A percentile compares a stretch with the other conserved stretches of the same genome.
Evolutionary conservation across 441 rosid genomes (phyloP).

Genomic region (Gossypium davidsonii): DNA sequence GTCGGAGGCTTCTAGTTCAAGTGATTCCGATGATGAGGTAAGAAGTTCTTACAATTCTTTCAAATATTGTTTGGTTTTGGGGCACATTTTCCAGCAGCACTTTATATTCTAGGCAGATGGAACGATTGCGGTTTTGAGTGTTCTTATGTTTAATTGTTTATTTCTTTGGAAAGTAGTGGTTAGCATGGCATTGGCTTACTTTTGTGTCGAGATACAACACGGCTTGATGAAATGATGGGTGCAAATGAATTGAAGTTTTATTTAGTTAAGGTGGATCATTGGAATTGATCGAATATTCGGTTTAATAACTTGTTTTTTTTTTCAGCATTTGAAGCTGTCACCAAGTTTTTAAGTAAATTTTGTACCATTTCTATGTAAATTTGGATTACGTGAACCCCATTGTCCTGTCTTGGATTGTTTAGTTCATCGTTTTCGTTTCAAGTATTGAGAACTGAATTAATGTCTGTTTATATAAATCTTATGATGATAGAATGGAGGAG

Average conservation of each 20-base stretch:
- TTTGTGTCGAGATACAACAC: neutral
- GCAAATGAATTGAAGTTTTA: neutral
- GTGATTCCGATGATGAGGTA: constrained; percentile 92
- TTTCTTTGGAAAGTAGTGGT: neutral
- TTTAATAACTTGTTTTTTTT: neutral
- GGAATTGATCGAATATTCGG: neutral
- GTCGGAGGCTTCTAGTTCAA: constrained; percentile 47
- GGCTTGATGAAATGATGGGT: neutral
- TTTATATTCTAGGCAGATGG: neutral
- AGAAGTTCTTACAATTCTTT: constrained; percentile 1
- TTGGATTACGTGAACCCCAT: neutral
- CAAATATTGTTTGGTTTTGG: neutral
- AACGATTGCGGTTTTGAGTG: neutral
- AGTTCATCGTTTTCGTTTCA: neutral
- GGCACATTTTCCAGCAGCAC: neutral
- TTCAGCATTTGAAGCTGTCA: neutral
- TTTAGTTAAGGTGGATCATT: neutral
- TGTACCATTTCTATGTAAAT: neutral
- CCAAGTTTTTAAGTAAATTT: constrained; percentile 3
- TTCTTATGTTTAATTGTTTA: neutral
- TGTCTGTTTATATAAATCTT: constrained; percentile 11
- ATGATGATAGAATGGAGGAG: constrained; percentile 61
- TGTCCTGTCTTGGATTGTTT: neutral
- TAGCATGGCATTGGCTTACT: neutral
- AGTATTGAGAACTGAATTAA: neutral